These are phyloP conservation scores for Cryptococcus amylolentus DNA, from an alignment of 1,284 basidiomycete species.

Conservation along the genomic window DNA sequence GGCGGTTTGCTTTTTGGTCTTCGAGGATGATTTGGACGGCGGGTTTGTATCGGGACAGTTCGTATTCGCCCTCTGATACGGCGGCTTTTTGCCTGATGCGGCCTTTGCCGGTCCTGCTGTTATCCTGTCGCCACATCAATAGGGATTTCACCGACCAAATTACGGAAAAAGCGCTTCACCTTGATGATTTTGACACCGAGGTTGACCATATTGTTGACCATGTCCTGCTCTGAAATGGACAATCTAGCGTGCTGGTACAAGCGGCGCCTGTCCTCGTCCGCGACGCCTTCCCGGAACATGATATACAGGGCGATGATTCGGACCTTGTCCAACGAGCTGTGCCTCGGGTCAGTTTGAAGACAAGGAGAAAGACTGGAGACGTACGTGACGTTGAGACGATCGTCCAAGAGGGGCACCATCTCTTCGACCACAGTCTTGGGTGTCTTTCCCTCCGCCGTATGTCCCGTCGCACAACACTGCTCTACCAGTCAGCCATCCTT, in stretches of 20 bases:
- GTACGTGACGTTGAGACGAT: constrained; percentile 68
- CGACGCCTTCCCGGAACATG: constrained; percentile 91
- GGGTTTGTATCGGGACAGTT: constrained; percentile 91
- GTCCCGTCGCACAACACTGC: constrained; percentile 85
- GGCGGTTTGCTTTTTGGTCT: constrained; percentile 75
- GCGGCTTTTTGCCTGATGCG: constrained; percentile 72
- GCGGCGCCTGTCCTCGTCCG: constrained; percentile 90
- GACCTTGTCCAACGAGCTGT: constrained; percentile 84
- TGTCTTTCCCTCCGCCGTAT: constrained; percentile 81
- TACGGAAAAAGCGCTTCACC: constrained; percentile 52
- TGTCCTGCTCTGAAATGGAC: constrained; percentile 85
- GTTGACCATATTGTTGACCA: constrained; percentile 79
- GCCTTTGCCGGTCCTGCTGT: constrained; percentile 71
- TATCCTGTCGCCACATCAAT: constrained; percentile 48
- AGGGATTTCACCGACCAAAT: not conserved
- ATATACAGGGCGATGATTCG: constrained; percentile 96
- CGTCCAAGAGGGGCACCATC: constrained; percentile 95
- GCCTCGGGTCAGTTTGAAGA: not conserved
- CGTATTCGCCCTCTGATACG: constrained; percentile 79
- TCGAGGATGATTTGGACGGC: constrained; percentile 71
- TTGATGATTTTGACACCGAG: constrained; percentile 81
- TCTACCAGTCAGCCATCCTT: constrained; percentile 1
- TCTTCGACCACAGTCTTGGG: constrained; percentile 94
- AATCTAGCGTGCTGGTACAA: constrained; percentile 96
- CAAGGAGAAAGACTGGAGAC: constrained; percentile 25